Evolutionary conservation across 1,284 basidiomycete species (phyloP).

Genomic region (Marasmius oreades): DNA sequence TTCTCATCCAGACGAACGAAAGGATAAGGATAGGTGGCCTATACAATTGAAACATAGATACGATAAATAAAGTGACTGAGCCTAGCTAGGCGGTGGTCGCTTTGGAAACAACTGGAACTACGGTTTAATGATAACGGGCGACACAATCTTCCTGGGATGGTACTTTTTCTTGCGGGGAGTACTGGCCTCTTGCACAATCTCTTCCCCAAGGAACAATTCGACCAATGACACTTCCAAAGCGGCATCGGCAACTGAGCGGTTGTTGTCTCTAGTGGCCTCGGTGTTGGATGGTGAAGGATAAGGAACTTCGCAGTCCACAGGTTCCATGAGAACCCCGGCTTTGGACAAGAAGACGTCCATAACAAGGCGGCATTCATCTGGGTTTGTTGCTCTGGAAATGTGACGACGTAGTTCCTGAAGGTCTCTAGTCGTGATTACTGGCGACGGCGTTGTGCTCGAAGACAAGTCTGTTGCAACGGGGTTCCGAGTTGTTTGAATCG

Average conservation of each 20-base stretch:
- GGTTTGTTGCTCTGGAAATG: conserved; percentile 68
- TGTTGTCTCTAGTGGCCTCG: conserved; percentile 11
- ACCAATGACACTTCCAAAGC: conserved; percentile 43
- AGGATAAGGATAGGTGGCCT: too few relatives aligned
- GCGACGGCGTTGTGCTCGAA: conserved; percentile 1
- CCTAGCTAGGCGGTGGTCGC: neutral
- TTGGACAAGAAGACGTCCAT: conserved; percentile 77
- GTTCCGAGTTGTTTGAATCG: conserved; percentile 8
- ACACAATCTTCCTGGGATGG: conserved; percentile 10
- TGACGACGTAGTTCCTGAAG: conserved; percentile 67
- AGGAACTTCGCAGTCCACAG: conserved; percentile 26
- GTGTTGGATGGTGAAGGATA: conserved; percentile 31
- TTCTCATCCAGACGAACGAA: too few relatives aligned
- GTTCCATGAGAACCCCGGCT: conserved; percentile 43
- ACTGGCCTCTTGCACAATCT: conserved; percentile 9
- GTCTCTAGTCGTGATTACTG: conserved; percentile 30
- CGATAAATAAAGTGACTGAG: neutral
- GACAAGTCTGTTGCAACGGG: neutral
- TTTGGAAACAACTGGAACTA: neutral
- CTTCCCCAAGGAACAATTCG: conserved; percentile 48
- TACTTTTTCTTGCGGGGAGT: conserved; percentile 15
- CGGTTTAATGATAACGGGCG: neutral
- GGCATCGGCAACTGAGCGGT: conserved; percentile 23
- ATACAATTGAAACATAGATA: neutral
- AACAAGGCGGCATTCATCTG: conserved; percentile 81